Evolutionary conservation across 2,329 filamentous ascomycete genomes (phyloP), one percentile per base, ranked within the genome.

Genomic region (Colletotrichum liriopes): DNA sequence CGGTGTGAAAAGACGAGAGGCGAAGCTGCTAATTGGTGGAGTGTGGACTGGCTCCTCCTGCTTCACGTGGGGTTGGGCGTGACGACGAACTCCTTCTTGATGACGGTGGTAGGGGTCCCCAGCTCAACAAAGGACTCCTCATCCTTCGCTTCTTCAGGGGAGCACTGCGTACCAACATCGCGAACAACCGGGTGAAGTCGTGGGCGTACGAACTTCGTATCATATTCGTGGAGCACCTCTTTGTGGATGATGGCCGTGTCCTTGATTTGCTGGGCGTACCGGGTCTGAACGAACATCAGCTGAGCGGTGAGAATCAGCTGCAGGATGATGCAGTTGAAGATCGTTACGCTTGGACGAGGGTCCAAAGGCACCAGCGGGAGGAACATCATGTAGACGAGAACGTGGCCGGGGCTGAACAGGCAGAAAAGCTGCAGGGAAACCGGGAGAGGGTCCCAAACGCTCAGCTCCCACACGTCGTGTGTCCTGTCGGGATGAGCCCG

Each of bases 221-320:
- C 94, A 79, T 99, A 99, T 83, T 99, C 96, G 80, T 95, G 92
- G 83, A 98, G 88, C 6, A 98, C 96, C 82, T 98, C 94, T 77
- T 93, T 94, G 76, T 97, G 94, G 71, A 99, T 93, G 58, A 98
- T 88, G 2, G 91, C 88, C 2, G 90, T 90, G 81, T 99, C 96
- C 79, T 95, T 97, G 73, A 90, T 90, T 80, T 98, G 95, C 79
- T 96, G 95, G 4, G 90, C 88, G 82, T 96, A 98, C 43, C 88
- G 91, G 2, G 88, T 88, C 72, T 93, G 92, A 61, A 98, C 85
- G 39, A 94, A 85, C 64, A 91, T 88, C 74, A 98, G 88, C 81
- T 98, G 94, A 1, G 88, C 84, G 0, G 95, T 95, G 18, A 99
- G 85, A 1, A 97, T 86, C 20, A 87, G 79, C 66, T 95, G 92